These are phyloP conservation scores for Nannochloris sp. DNA, from an alignment of 139 green algal species.

Conservation along the genomic window DNA sequence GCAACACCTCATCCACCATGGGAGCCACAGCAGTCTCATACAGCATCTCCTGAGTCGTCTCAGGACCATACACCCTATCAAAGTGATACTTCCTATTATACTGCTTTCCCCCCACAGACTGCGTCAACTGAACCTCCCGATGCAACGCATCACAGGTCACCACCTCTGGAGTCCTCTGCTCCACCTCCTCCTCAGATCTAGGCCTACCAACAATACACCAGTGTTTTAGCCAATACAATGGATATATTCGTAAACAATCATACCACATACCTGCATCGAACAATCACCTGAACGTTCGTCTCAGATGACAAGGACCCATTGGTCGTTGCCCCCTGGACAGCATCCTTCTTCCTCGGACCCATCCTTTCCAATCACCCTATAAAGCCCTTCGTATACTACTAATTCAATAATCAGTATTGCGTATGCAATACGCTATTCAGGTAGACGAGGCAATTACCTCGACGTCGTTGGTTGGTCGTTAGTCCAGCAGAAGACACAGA, in stretches of 20 bases:
- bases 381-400: too few species aligned
- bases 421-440: too few species aligned
- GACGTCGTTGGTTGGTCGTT: too few species aligned
- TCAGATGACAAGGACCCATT: neutral
- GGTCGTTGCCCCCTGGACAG: too few species aligned
- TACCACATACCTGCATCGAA: constrained; percentile 80
- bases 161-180: constrained; percentile 51
- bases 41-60: constrained; percentile 75
- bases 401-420: too few species aligned
- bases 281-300: constrained; percentile 80
- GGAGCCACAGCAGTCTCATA: constrained; percentile 76
- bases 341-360: too few species aligned
- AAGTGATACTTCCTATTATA: constrained; percentile 84
- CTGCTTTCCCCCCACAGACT: constrained; percentile 66
- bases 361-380: too few species aligned
- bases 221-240: neutral
- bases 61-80: constrained; percentile 86
- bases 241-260: neutral
- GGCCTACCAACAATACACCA: constrained; percentile 41
- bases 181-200: constrained; percentile 62
- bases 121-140: constrained; percentile 69
- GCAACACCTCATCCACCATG: constrained; percentile 92
- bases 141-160: constrained; percentile 71
- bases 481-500: too few species aligned
- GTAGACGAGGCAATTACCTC: too few species aligned